These are phyloP conservation scores for Cercis canadensis DNA, from an alignment of 306 rosid species.

Conservation along the genomic window DNA sequence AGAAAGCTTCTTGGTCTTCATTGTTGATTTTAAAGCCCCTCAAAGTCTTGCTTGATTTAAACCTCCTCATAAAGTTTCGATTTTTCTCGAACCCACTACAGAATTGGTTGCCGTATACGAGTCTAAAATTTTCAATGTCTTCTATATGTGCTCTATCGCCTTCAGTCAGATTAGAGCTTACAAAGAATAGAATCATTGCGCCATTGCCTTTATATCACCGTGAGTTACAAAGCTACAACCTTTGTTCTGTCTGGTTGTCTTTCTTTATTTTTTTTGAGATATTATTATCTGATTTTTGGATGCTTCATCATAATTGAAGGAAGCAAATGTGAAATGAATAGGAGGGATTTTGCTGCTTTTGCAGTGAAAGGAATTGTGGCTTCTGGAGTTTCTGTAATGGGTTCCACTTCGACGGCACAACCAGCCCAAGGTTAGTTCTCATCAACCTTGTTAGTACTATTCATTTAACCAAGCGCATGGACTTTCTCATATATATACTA, in stretches of 20 bases:
- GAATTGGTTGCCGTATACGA: background rate
- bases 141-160: constrained; percentile 50
- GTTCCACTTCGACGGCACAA: constrained; percentile 57
- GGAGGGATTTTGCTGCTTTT: constrained; percentile 67
- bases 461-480: background rate
- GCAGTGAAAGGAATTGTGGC: constrained; percentile 73
- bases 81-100: background rate
- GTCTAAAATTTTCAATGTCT: constrained; percentile 45
- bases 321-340: constrained; percentile 74
- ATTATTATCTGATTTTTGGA: constrained; percentile 20
- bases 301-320: constrained; percentile 51
- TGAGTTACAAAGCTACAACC: constrained; percentile 32
- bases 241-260: background rate
- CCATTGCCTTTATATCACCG: constrained; percentile 58
- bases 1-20: constrained; percentile 4
- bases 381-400: constrained; percentile 70
- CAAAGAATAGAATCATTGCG: constrained; percentile 41
- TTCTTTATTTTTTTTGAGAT: background rate
- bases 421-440: constrained; percentile 64
- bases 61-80: background rate
- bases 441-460: background rate
- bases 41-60: background rate
- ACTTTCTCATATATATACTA: background rate
- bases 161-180: constrained; percentile 54
- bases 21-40: constrained; percentile 7